Evolutionary conservation across 1,139 yeast genomes (phyloP), one percentile per base, ranked within the genome.

Genomic region (Candida glucosophila): DNA sequence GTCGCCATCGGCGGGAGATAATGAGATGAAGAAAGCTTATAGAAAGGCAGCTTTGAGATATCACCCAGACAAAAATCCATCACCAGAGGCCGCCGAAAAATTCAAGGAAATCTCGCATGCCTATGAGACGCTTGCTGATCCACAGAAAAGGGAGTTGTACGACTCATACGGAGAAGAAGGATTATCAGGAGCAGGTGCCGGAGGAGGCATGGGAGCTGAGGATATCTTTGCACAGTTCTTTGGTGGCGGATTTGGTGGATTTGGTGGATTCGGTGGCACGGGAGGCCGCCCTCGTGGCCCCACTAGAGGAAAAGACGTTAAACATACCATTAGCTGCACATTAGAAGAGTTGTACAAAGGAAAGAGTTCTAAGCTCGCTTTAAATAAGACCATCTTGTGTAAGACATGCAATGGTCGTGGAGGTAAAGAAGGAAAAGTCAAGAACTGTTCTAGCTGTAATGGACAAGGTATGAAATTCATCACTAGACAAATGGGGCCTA

Each of bases 401-500:
- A 72, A 73, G 49, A 49, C 72, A 25, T 90, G 99, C 68, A 80
- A 83, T 30, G 99, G 98, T 46, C 77, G 77, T 48, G 99, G 99
- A 55, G 98, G 98, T 60, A 85, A 85, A 52, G 85, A 77, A 41
- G 94, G 93, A 34, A 70, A 85, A 34, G 93, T 88, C 41, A 81
- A 80, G 67, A 76, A 77, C 47, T 90, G 99, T 77, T 42, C 77
- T 30, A 58, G 76, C 24, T 90, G 99, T 77, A 58, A 56, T 37
- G 99, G 99, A 58, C 71, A 73, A 47, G 99, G 99, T 73, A 66
- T 80, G 58, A 83, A 77, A 58, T 80, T 90, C 43, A 80, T 88
- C 43, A 85, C 96, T 31, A 82, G 95, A 67, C 97, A 90, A 60
- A 88, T 90, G 96, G 99, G 99, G 42, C 96, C 95, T 39, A 86